These are phyloP conservation scores for Sutorius australiensis DNA, from an alignment of 768 basidiomycete species.

Conservation along the genomic window DNA sequence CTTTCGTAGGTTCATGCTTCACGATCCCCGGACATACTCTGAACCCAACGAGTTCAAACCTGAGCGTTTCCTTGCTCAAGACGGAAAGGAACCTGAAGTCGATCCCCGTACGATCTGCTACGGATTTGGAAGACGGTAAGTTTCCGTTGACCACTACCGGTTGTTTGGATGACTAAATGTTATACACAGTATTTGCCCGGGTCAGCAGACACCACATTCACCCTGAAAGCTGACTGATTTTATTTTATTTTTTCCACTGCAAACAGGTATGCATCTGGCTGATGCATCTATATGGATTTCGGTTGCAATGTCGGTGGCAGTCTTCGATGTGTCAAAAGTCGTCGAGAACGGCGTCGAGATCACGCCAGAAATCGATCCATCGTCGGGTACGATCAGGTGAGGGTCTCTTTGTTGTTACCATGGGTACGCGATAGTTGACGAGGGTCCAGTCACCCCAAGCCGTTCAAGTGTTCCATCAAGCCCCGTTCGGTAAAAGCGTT, in stretches of 20 bases:
- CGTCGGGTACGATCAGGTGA: slow-evolving; percentile 64
- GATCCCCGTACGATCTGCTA: slow-evolving; percentile 63
- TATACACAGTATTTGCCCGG: slow-evolving; percentile 26
- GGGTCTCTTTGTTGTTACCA: background rate
- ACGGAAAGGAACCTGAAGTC: slow-evolving; percentile 38
- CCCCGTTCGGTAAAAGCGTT: slow-evolving; percentile 59
- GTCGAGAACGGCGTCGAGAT: slow-evolving; percentile 45
- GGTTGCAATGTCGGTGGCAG: slow-evolving; percentile 43
- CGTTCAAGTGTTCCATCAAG: slow-evolving; percentile 56
- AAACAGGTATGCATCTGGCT: slow-evolving; percentile 47
- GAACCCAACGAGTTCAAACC: slow-evolving; percentile 57
- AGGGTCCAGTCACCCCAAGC: slow-evolving; percentile 48
- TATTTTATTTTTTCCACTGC: background rate
- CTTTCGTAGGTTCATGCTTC: slow-evolving; percentile 29
- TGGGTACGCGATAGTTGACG: background rate
- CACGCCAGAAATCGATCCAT: slow-evolving; percentile 53
- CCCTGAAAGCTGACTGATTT: slow-evolving; percentile 25
- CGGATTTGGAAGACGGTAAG: slow-evolving; percentile 63
- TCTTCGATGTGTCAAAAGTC: slow-evolving; percentile 44
- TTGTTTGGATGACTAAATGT: slow-evolving; percentile 4
- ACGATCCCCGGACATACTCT: slow-evolving; percentile 39
- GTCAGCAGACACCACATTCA: slow-evolving; percentile 10
- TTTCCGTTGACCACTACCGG: slow-evolving; percentile 8
- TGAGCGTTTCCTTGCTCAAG: slow-evolving; percentile 49
- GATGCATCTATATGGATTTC: slow-evolving; percentile 48